Conservation (phyloP, 1,284 basidiomycete genomes). For the Fomitopsis schrenkii region DNA sequence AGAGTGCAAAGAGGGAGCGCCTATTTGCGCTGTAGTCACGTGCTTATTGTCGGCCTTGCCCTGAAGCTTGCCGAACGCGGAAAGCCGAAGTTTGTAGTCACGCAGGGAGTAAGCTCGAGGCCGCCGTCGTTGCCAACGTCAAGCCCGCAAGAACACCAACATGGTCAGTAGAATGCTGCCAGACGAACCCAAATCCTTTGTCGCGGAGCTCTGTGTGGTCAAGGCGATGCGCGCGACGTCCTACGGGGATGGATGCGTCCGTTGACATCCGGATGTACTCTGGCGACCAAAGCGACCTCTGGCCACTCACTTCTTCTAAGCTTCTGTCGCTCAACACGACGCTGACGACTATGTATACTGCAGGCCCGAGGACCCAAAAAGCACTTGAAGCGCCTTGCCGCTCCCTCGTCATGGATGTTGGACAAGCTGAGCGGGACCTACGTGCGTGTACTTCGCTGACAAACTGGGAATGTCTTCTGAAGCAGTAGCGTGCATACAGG, state of each 20-base stretch:
- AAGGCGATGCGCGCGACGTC: slow-evolving; percentile 11
- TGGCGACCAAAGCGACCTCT: slow-evolving; percentile 14
- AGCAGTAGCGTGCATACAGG: slow-evolving; percentile 41
- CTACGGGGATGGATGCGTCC: slow-evolving; percentile 28
- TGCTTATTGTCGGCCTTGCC: slow-evolving; percentile 4
- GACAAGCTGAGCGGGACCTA: slow-evolving; percentile 99
- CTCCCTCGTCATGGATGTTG: slow-evolving; percentile 99
- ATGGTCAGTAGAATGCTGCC: slow-evolving; percentile 33
- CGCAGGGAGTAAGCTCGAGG: slow-evolving; percentile 15
- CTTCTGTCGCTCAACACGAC: neutral
- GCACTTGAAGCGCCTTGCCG: slow-evolving; percentile 97
- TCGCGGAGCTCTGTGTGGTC: slow-evolving; percentile 15
- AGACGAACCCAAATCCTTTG: slow-evolving; percentile 11
- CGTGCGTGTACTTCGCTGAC: slow-evolving; percentile 47
- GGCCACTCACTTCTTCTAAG: slow-evolving; percentile 1
- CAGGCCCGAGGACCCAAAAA: slow-evolving; percentile 98
- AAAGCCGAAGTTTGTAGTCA: slow-evolving; percentile 3
- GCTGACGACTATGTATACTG: slow-evolving; percentile 14
- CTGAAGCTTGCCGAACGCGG: slow-evolving; percentile 7
- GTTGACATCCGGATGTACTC: slow-evolving; percentile 26
- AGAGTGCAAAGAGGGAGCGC: too few relatives aligned
- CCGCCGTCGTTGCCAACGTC: slow-evolving; percentile 32
- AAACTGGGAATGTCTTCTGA: neutral
- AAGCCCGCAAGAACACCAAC: slow-evolving; percentile 33
- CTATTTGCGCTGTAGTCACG: slow-evolving; percentile 1